Evolutionary conservation across 1,139 yeast genomes (phyloP), one percentile per base, ranked within the genome.

Genomic region (Pichia sp.): DNA sequence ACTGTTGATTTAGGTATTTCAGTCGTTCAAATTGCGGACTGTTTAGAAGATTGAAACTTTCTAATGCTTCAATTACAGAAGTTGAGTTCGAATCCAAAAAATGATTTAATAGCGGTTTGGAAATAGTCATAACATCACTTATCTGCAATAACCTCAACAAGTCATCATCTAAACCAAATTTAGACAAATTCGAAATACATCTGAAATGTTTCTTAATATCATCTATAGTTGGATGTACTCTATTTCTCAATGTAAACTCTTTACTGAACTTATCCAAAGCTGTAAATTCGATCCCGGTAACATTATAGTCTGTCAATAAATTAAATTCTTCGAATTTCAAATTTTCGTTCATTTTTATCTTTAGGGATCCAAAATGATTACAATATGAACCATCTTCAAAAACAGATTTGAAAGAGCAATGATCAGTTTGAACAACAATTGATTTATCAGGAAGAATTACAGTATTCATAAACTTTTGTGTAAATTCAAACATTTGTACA

Each of bases 281-380:
- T 0, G 59, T 55, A 69, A 74, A 70, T 54, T 74, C 76, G 25
- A 74, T 59, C n/a, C 76, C 75, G 0, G 74, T 70, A n/a, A 59
- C 55, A 7, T 58, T 53, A 29, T 56, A 39, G 63, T 67, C 58
- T 65, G 76, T 44, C 64, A 75, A 51, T 62, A 82, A 69, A 58
- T 85, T 95, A 45, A 85, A 64, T 80, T 85, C 82, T 57, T 85
- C 94, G 34, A 87, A 76, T 53, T 77, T 74, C 53, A 85, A 69
- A 48, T 74, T 77, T 38, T 82, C 68, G 58, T 79, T 80, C 69
- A 86, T 76, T 18, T 79, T 68, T 9, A 84, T 74, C 55, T 79
- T 79, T 24, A 81, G 64, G 11, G 77, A 76, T 0, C 90, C 86
- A 43, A 70, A 69, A 42, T 81, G 73, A 9, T 76, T 72, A n/a